A percentile compares a stretch with the other conserved stretches of the same genome.
phyloP scores from a whole-genome alignment of 495 filamentous ascomycete species.

The Lophiostoma macrostomum region DNA sequence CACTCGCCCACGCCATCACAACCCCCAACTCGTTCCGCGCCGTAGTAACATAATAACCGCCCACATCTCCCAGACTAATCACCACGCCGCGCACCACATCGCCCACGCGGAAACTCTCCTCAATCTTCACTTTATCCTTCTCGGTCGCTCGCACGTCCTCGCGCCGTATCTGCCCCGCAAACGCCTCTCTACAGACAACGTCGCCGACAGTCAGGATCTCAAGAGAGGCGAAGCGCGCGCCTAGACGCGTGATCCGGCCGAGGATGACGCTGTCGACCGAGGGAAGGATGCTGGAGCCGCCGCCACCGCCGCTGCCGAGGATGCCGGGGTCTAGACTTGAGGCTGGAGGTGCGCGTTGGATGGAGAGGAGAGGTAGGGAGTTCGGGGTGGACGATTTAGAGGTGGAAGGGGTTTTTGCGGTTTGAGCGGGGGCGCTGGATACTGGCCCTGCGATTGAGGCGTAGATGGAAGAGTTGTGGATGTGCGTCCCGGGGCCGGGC shows the following conservation, averaged over 20 bases:
- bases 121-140: slow-evolving; percentile 88
- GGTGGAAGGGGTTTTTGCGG: slow-evolving; percentile 31
- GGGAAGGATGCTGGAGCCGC: slow-evolving; percentile 68
- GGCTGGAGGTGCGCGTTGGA: slow-evolving; percentile 5
- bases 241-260: slow-evolving; percentile 80
- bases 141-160: slow-evolving; percentile 94
- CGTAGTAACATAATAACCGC: slow-evolving; percentile 88
- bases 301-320: slow-evolving; percentile 38
- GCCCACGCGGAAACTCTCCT: slow-evolving; percentile 87
- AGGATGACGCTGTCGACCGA: slow-evolving; percentile 75
- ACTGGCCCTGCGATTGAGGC: slow-evolving; percentile 66
- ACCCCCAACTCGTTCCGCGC: slow-evolving; percentile 89
- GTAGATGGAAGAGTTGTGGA: slow-evolving; percentile 66
- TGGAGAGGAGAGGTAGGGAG: slow-evolving; percentile 37
- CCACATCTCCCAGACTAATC: slow-evolving; percentile 77
- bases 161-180: slow-evolving; percentile 54
- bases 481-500: slow-evolving; percentile 78
- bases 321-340: slow-evolving; percentile 40
- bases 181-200: slow-evolving; percentile 39
- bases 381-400: slow-evolving; percentile 41
- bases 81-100: slow-evolving; percentile 90
- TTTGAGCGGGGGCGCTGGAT: slow-evolving; percentile 51
- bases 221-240: slow-evolving; percentile 74
- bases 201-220: slow-evolving; percentile 77
- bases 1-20: slow-evolving; percentile 84